Evolutionary conservation across 306 rosid species (phyloP).

Genomic region (Prunus campanulata): DNA sequence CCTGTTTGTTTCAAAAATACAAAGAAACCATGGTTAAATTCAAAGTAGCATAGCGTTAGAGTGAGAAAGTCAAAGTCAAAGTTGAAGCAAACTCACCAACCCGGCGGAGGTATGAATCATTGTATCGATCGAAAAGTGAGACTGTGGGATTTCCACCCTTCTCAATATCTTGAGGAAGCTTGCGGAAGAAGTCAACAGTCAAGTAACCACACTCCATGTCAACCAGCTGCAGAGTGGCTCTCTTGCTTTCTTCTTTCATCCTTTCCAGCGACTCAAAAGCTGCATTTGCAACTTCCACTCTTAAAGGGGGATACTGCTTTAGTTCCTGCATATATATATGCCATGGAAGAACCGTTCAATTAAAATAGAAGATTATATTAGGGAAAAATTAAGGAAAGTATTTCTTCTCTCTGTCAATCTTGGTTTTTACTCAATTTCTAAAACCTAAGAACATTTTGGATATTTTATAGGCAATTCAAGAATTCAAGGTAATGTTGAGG

Average conservation of each 20-base stretch:
- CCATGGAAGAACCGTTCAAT: background rate
- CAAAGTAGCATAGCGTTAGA: too few species aligned
- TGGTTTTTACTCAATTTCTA: background rate
- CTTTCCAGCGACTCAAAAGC: constrained; percentile 40
- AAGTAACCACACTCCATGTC: constrained; percentile 51
- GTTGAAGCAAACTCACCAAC: constrained; percentile 20
- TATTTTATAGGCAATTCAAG: background rate
- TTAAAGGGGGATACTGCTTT: constrained; percentile 40
- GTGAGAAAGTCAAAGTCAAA: too few species aligned
- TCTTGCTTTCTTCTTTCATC: constrained; percentile 47
- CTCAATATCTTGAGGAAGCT: constrained; percentile 52
- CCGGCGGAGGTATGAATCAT: constrained; percentile 41
- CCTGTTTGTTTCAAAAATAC: constrained; percentile 27
- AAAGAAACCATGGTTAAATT: background rate
- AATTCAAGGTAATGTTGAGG: background rate
- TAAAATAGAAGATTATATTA: background rate
- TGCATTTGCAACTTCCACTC: constrained; percentile 39
- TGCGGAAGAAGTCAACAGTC: constrained; percentile 47
- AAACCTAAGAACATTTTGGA: too few species aligned
- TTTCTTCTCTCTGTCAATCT: background rate
- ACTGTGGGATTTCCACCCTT: constrained; percentile 50
- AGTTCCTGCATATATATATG: constrained; percentile 25
- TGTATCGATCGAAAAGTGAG: constrained; percentile 41
- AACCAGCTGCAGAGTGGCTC: constrained; percentile 37
- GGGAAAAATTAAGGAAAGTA: background rate